Base-by-base conservation (phyloP, 352 stramenopile species). In the Phytophthora hybrid region DNA sequence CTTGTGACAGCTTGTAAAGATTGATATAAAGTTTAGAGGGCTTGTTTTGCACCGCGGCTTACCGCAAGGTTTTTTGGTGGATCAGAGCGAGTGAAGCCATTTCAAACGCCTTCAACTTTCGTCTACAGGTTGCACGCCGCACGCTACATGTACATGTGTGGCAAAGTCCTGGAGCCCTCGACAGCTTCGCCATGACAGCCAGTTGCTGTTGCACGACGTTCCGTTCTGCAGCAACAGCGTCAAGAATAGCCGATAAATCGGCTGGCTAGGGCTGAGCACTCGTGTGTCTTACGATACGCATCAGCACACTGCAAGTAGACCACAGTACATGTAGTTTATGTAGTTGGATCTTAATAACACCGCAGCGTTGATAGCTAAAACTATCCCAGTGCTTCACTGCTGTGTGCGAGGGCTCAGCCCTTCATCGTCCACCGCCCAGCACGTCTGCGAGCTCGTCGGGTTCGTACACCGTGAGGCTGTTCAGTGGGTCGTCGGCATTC, bases 361-460 rank as follows among this genome's bases (percentile, higher is more conserved):
- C 29, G 29, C 29, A 31, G 29, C 29, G 29, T n/a, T n/a, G n/a
- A n/a, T n/a, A n/a, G n/a, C n/a, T n/a, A n/a, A n/a, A n/a, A n/a
- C n/a, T n/a, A n/a, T n/a, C n/a, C n/a, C n/a, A n/a, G n/a, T n/a
- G n/a, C n/a, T n/a, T n/a, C n/a, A 31, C 26, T 31, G 26, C 23
- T 26, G 23, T 26, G 23, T 26, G n/a, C n/a, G 23, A 26, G 23
- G 23, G 23, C 26, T 31, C 29, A 31, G 29, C 4, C 29, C 5
- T 31, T 75, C 23, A 81, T n/a, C 51, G 41, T 1, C 85, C 85
- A 11, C 85, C 85, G 4, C 85, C 85, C 0, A 90, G 63, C 3
- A 90, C 63, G 54, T 90, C 84, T 6, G 61, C 39, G 5, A 86
- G 79, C 53, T 93, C 39, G 39, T 92, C 84, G 0, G 79, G 81